A percentile compares a stretch with the other conserved stretches of the same genome.
phyloP scores from a whole-genome alignment of 2,329 filamentous ascomycete genomes.

The Stenocarpella maydis region DNA sequence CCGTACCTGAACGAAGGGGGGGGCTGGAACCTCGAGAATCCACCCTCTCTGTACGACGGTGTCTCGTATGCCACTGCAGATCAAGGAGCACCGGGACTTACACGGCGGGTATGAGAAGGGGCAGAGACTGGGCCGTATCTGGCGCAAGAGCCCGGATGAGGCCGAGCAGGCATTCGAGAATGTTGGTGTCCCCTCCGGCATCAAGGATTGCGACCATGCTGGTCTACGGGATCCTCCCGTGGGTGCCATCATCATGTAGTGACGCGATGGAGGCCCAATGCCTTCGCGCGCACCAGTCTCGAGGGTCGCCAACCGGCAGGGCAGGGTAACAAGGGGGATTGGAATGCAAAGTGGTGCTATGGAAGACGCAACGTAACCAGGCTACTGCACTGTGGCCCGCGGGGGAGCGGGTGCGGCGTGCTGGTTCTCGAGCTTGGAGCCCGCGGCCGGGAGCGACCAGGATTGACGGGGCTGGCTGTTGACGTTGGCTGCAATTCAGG shows the following conservation, averaged over 20 bases:
- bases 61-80: neutral
- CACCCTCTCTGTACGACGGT: neutral
- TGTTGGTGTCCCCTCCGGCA: neutral
- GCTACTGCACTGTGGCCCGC: conserved; percentile 16
- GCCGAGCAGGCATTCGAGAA: conserved; percentile 5
- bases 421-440: neutral
- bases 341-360: conserved; percentile 4
- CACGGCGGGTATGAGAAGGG: conserved; percentile 3
- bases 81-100: neutral
- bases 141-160: conserved; percentile 1
- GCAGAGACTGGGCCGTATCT: conserved; percentile 3
- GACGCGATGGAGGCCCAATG: neutral
- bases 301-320: neutral
- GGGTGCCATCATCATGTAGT: conserved; percentile 4
- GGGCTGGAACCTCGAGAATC: neutral
- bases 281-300: neutral
- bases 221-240: neutral
- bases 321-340: neutral
- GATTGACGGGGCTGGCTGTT: neutral
- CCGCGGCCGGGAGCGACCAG: neutral
- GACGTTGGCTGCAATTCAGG: conserved; percentile 5
- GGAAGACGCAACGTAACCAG: conserved; percentile 2
- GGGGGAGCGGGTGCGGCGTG: conserved; percentile 1
- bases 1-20: neutral
- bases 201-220: conserved; percentile 9